Evolutionary conservation across 2,329 filamentous ascomycete genomes (phyloP), one percentile per base, ranked within the genome.

Genomic region (Alternaria sp.): DNA sequence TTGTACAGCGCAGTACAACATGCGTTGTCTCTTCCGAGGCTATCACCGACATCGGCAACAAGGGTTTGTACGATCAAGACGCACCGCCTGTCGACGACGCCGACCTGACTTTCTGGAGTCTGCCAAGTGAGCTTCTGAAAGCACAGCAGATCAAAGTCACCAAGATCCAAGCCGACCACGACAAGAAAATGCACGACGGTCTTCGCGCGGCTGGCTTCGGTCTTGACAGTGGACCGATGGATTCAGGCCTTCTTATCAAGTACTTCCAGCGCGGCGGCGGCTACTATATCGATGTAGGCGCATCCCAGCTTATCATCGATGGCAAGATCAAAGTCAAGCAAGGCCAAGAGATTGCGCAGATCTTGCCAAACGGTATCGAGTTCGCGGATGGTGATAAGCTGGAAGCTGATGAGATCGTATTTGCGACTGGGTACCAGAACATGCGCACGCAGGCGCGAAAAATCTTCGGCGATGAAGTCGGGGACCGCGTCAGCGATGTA

Each of bases 231-330:
- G 75, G 75, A 2, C 72, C 71, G 1, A 66, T 65, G 62, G 68
- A 72, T 15, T 53, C 58, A 64, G 81, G 56, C 69, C 77, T 72
- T 71, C 71, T 59, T 72, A 82, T 73, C 37, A 79, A 82, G 57
- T 75, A 84, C 28, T 80, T 75, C 60, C 79, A 82, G 51, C 78
- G 82, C 2, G 75, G 80, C 28, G 84, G 84, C 5, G 82, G 84
- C 0, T 83, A 85, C 67, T 85, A 84, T 64, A 79, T 85, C 53
- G 83, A 85, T 60, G 80, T 84, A 23, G 84, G 84, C 1, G 78
- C 77, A 4, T 82, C 77, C 1, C 74, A 75, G 26, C 75, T 82
- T 54, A 84, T 85, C 44, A 72, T 80, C 10, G 74, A 81, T 6
- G 81, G 82, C 14, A 74, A 84, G 74, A 84, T 85, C 63, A 81